Conservation (phyloP, 2,329 filamentous ascomycete species). For the Lizonia empirigonia region DNA sequence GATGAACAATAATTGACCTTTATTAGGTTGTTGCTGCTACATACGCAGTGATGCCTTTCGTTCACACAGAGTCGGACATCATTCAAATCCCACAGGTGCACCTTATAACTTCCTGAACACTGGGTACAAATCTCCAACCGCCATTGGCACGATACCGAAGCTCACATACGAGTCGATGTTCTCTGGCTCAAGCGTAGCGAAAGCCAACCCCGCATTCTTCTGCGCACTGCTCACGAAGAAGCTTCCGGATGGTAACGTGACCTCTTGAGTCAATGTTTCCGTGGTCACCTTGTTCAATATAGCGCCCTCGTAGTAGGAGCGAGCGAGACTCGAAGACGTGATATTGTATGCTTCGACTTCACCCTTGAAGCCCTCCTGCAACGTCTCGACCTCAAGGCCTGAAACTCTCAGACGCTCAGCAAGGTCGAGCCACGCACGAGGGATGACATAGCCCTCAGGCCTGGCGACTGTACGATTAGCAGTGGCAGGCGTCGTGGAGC, state of each 20-base stretch:
- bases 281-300: conserved; percentile 43
- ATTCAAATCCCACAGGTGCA: neutral
- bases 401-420: conserved; percentile 39
- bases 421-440: conserved; percentile 43
- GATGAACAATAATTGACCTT: neutral
- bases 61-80: neutral
- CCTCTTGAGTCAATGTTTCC: conserved; percentile 27
- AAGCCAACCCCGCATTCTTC: conserved; percentile 47
- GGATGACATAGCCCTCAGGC: conserved; percentile 46
- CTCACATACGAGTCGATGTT: conserved; percentile 47
- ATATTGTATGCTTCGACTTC: conserved; percentile 45
- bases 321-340: conserved; percentile 34
- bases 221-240: conserved; percentile 44
- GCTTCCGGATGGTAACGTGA: conserved; percentile 41
- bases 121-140: conserved; percentile 44
- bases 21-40: neutral
- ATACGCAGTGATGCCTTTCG: neutral
- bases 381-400: conserved; percentile 42
- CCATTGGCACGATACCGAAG: conserved; percentile 45
- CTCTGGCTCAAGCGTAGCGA: conserved; percentile 48
- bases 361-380: conserved; percentile 35
- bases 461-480: conserved; percentile 43
- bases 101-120: conserved; percentile 36
- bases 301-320: conserved; percentile 43
- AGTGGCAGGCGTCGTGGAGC: conserved; percentile 42